A percentile compares a stretch with the other conserved stretches of the same genome.
Evolutionary conservation across 345 rosid genomes (phyloP).

Genomic region (Tarenaya hassleriana): DNA sequence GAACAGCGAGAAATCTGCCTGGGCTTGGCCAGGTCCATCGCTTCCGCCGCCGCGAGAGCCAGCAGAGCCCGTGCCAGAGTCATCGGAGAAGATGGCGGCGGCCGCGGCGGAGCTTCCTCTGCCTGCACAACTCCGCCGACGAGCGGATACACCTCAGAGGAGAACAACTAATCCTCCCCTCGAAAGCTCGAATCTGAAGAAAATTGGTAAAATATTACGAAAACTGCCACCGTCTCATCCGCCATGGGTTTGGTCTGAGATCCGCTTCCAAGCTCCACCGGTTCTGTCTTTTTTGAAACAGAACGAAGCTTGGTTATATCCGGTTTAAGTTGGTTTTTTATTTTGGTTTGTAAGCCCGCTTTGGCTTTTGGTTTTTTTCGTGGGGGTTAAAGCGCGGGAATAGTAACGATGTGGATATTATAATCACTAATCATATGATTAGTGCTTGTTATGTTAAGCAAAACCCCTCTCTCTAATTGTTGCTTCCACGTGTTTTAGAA

Average conservation of each 20-base stretch:
- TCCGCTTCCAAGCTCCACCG: slow-evolving; percentile 5
- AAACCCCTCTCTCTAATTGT: slow-evolving; percentile 25
- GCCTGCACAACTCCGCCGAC: slow-evolving; percentile 21
- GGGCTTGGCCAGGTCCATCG: slow-evolving; percentile 18
- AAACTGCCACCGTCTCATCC: slow-evolving; percentile 20
- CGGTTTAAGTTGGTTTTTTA: slow-evolving; percentile 25
- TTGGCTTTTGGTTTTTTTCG: no score
- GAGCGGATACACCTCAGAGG: slow-evolving; percentile 25
- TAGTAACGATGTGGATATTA: not conserved
- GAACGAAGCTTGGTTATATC: slow-evolving; percentile 15
- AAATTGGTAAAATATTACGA: slow-evolving; percentile 6
- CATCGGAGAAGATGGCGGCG: slow-evolving; percentile 6
- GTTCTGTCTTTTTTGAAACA: slow-evolving; percentile 31
- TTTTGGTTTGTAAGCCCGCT: no score
- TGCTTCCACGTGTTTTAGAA: slow-evolving; percentile 31
- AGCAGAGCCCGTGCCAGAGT: slow-evolving; percentile 13
- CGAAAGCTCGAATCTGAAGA: slow-evolving; percentile 2
- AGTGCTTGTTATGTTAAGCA: not conserved
- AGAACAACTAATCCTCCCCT: slow-evolving; percentile 17
- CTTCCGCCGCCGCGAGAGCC: slow-evolving; percentile 16
- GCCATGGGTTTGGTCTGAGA: not conserved
- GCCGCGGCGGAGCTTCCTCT: slow-evolving; percentile 24
- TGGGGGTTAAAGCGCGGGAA: slow-evolving; percentile 22
- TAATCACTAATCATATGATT: slow-evolving; percentile 18
- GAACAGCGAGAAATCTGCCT: slow-evolving; percentile 28